These are phyloP conservation scores for Solanum corneliomulleri DNA, from an alignment of 257 asterid genomes.

Conservation along the genomic window DNA sequence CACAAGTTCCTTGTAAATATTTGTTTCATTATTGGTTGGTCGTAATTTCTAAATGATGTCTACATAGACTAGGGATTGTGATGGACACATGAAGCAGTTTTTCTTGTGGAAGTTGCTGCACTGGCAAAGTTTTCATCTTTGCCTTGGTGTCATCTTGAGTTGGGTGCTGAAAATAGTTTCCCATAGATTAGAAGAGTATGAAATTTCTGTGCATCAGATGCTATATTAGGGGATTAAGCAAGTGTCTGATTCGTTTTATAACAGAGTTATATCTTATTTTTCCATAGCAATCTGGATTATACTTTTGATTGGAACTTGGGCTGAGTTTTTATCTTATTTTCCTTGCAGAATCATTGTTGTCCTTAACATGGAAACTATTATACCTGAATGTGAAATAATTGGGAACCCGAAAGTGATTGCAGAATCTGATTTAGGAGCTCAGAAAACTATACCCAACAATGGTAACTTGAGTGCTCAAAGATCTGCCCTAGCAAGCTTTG, in stretches of 20 bases:
- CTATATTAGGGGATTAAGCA: background rate
- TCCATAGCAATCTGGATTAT: background rate
- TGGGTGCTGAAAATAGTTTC: background rate
- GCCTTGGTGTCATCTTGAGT: background rate
- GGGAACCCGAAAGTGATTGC: conserved; percentile 50
- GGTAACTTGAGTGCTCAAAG: conserved; percentile 24
- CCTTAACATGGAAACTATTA: conserved; percentile 79
- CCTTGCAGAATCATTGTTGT: conserved; percentile 77
- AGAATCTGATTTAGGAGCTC: conserved; percentile 38
- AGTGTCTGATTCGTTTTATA: background rate
- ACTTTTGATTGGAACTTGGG: background rate
- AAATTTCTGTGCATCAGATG: background rate
- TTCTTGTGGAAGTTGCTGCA: background rate
- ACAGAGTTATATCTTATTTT: background rate
- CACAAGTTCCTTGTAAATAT: background rate
- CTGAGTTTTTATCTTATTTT: background rate
- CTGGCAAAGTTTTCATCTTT: background rate
- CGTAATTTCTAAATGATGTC: background rate
- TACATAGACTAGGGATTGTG: background rate
- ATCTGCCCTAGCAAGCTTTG: conserved; percentile 22
- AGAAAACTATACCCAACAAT: conserved; percentile 26
- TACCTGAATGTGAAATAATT: conserved; percentile 58
- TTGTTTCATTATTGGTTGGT: background rate
- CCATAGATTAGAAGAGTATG: background rate
- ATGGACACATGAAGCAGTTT: background rate